Evolutionary conservation across 352 stramenopile species (phyloP), one percentile per base, ranked within the genome.

Genomic region (Phytophthora colocasiae): DNA sequence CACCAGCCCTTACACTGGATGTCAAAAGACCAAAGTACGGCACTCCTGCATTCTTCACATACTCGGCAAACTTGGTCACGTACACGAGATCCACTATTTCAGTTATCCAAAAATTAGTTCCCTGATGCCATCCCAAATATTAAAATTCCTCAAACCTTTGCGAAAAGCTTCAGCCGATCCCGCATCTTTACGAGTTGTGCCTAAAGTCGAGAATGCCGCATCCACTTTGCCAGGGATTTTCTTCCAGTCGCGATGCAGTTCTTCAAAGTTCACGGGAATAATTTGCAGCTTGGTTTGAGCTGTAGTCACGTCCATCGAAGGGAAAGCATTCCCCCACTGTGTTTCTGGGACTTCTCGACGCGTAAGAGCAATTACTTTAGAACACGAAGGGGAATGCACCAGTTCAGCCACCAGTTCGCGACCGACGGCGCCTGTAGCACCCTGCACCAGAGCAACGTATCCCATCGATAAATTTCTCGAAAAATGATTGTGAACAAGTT

Each of bases 141-240:
- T 10, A 44, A 22, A 55, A 22, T 10, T 17, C 31, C 4, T 10
- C 5, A 10, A 56, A 86, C 80, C 80, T 74, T 85, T 87, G 49
- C 79, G 79, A 52, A 89, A 89, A 6, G 80, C 80, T 58, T 89
- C 80, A 0, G 76, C 78, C 4, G 80, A 89, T 0, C 78, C 80
- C 24, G 80, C 80, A 58, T 78, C 80, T 73, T 87, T 87, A n/a
- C 78, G 78, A 0, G 85, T 93, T n/a, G 85, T 91, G 10, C 85
- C 82, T 6, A 93, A 47, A 50, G 78, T 90, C 26, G 78, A 89
- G 46, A 93, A 93, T 2, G 81, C 71, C 0, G 82, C 82, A 49
- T 88, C 72, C 0, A 83, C 58, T 19, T 79, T 61, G 36, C 70
- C 72, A 0, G 69, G 51, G 0, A 67, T 4, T 45, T 71, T 75